These are phyloP conservation scores for Fomitopsis pulvina DNA, from an alignment of 768 basidiomycete species.

Conservation along the genomic window DNA sequence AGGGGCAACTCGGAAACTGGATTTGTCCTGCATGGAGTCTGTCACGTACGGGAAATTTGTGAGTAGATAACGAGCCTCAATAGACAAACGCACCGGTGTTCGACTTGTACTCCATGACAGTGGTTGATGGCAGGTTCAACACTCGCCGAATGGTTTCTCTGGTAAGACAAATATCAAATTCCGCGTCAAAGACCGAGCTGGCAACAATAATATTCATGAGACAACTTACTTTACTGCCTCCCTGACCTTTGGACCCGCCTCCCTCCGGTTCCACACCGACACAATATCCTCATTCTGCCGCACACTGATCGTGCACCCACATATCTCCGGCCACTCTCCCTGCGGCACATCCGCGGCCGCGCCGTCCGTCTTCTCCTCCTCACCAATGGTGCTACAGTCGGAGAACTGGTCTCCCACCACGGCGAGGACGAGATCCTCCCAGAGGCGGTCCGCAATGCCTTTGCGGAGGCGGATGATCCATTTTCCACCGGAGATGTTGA, in stretches of 20 bases:
- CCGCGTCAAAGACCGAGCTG: background rate
- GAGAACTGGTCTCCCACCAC: constrained; percentile 90
- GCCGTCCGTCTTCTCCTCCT: constrained; percentile 32
- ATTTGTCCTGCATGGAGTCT: constrained; percentile 90
- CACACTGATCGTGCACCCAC: constrained; percentile 93
- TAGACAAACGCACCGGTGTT: constrained; percentile 60
- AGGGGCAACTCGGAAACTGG: constrained; percentile 55
- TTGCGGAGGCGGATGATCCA: constrained; percentile 94
- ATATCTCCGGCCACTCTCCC: constrained; percentile 70
- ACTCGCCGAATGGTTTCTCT: constrained; percentile 79
- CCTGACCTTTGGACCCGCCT: constrained; percentile 66
- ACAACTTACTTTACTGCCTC: constrained; percentile 72
- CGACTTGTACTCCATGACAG: constrained; percentile 92
- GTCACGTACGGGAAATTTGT: background rate
- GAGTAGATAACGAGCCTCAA: background rate
- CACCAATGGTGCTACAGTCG: constrained; percentile 40
- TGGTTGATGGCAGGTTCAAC: constrained; percentile 67
- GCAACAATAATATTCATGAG: too few relatives aligned
- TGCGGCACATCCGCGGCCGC: constrained; percentile 22
- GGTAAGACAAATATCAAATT: background rate
- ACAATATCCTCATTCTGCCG: constrained; percentile 92
- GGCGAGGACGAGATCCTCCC: constrained; percentile 86
- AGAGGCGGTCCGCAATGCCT: constrained; percentile 82
- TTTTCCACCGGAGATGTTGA: constrained; percentile 84
- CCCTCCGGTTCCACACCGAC: constrained; percentile 86